Evolutionary conservation across 345 rosid genomes (phyloP).

Genomic region (Lepidium africanum): DNA sequence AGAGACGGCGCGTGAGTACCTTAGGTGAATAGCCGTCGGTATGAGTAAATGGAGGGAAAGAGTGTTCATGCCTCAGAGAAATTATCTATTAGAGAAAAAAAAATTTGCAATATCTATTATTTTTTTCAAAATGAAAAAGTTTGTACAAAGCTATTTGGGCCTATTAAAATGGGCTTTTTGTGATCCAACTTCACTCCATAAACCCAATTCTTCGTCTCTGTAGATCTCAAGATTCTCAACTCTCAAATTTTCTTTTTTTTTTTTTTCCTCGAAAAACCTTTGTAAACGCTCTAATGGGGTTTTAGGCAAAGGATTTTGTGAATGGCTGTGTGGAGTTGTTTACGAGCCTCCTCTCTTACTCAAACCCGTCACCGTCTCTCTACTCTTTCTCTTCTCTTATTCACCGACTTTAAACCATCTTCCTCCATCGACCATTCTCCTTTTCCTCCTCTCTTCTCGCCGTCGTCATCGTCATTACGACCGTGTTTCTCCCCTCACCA

Average conservation of each 20-base stretch:
- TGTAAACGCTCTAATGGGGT: background rate
- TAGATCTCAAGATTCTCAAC: background rate
- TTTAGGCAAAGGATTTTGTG: background rate
- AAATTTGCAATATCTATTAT: no score
- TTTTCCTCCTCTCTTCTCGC: background rate
- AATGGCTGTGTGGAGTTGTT: slow-evolving; percentile 11
- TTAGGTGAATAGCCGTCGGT: slow-evolving; percentile 12
- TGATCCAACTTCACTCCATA: no score
- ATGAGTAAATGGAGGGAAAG: slow-evolving; percentile 18
- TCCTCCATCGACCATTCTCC: background rate
- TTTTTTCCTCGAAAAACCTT: background rate
- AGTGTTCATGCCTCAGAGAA: slow-evolving; percentile 6
- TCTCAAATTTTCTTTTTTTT: background rate
- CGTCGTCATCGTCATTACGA: background rate
- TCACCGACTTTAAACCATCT: background rate
- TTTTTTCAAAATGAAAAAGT: no score
- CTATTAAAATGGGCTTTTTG: no score
- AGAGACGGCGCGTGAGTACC: background rate
- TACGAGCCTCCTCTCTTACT: slow-evolving; percentile 17
- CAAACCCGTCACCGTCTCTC: slow-evolving; percentile 19
- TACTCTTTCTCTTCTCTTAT: background rate
- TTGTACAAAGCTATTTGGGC: no score
- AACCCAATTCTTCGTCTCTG: background rate
- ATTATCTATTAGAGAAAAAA: no score
- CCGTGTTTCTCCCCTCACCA: background rate